Conservation (phyloP, 2,329 filamentous ascomycete genomes). For the Fusarium tricinctum region DNA sequence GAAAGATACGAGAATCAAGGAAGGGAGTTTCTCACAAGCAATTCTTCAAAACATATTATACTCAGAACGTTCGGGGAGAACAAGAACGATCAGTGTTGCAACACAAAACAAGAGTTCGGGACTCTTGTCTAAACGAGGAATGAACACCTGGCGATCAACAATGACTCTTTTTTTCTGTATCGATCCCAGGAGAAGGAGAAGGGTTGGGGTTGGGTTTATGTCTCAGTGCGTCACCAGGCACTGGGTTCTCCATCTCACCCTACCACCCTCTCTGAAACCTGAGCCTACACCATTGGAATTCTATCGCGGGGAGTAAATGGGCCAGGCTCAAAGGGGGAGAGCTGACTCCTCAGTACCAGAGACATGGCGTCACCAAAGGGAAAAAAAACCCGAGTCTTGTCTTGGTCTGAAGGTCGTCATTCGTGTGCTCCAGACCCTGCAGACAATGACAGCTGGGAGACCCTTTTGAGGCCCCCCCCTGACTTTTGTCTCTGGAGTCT, state of each 20-base stretch:
- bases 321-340: slow-evolving; percentile 33
- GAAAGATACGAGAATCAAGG: slow-evolving; percentile 23
- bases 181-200: background rate
- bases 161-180: slow-evolving; percentile 8
- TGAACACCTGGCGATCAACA: slow-evolving; percentile 32
- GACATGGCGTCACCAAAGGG: slow-evolving; percentile 38
- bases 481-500: slow-evolving; percentile 29
- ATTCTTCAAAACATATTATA: slow-evolving; percentile 6
- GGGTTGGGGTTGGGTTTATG: slow-evolving; percentile 22
- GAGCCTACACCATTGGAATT: slow-evolving; percentile 36
- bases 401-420: slow-evolving; percentile 28
- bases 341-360: slow-evolving; percentile 25
- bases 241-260: slow-evolving; percentile 28
- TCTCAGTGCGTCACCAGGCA: slow-evolving; percentile 37
- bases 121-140: slow-evolving; percentile 10
- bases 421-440: slow-evolving; percentile 36
- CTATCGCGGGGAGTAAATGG: slow-evolving; percentile 18
- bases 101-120: slow-evolving; percentile 17
- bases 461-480: slow-evolving; percentile 29
- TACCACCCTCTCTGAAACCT: slow-evolving; percentile 30
- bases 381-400: slow-evolving; percentile 35
- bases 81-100: slow-evolving; percentile 14
- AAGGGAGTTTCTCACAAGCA: background rate
- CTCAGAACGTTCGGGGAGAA: background rate
- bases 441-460: slow-evolving; percentile 32